Evolutionary conservation across 2,329 filamentous ascomycete genomes (phyloP).

Genomic region (Fusarium pilosicola): DNA sequence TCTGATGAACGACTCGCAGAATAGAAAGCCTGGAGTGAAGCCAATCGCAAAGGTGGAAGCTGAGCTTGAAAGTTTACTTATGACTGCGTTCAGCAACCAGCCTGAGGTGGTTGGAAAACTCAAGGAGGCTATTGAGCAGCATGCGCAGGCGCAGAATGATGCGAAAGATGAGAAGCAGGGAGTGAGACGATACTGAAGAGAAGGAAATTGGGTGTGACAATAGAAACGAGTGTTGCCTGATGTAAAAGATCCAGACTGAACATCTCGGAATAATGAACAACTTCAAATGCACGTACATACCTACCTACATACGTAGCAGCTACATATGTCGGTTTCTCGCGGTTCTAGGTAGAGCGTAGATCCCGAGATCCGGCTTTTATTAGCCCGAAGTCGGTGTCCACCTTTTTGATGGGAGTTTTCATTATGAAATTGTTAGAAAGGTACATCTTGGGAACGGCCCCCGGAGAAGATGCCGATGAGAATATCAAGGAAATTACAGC

Average conservation of each 20-base stretch:
- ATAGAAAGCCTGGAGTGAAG: conserved; percentile 59
- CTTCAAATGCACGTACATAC: background rate
- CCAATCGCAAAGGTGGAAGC: conserved; percentile 63
- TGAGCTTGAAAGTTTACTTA: conserved; percentile 66
- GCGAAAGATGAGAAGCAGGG: conserved; percentile 51
- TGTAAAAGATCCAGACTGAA: conserved; percentile 5
- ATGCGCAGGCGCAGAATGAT: conserved; percentile 63
- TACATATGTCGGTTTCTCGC: conserved; percentile 19
- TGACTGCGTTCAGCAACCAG: conserved; percentile 67
- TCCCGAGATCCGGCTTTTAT: conserved; percentile 20
- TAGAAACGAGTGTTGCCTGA: conserved; percentile 10
- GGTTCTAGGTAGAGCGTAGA: conserved; percentile 9
- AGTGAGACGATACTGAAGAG: conserved; percentile 44
- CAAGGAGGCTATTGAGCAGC: conserved; percentile 69
- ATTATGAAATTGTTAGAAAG: conserved; percentile 10
- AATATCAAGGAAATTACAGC: background rate
- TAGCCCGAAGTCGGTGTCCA: conserved; percentile 11
- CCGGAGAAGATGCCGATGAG: conserved; percentile 17
- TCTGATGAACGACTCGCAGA: conserved; percentile 60
- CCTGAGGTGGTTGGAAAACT: conserved; percentile 68
- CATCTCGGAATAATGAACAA: background rate
- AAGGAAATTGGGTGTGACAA: background rate
- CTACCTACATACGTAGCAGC: background rate
- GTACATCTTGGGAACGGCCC: conserved; percentile 11
- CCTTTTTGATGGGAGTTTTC: background rate